A percentile compares a stretch with the other conserved stretches of the same genome.
Conservation (phyloP, 75 land plant species). For the Pinus taeda region DNA sequence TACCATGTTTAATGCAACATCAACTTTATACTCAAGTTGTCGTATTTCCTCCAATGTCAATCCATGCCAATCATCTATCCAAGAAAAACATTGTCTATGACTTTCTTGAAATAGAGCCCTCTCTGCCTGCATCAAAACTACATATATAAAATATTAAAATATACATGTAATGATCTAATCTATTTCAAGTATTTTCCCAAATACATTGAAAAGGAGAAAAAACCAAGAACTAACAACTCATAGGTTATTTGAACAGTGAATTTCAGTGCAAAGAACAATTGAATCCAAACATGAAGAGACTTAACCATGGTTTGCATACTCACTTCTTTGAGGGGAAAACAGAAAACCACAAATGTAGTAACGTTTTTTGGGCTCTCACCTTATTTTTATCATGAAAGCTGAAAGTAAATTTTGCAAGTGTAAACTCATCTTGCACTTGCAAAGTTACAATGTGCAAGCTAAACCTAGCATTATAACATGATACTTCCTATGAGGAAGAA, state of each 20-base stretch:
- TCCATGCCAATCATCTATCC: conserved; percentile 82
- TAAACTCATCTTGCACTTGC: neutral
- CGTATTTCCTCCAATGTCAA: conserved; percentile 48
- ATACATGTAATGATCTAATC: neutral
- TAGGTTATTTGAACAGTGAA: neutral
- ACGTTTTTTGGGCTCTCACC: neutral
- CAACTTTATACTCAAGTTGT: conserved; percentile 40
- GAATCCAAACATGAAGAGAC: neutral
- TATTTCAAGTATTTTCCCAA: neutral
- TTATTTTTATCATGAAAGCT: neutral
- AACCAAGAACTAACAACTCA: neutral
- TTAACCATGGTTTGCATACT: neutral
- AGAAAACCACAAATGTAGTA: neutral
- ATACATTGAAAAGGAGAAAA: neutral
- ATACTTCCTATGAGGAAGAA: too few relatives aligned
- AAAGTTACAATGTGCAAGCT: neutral
- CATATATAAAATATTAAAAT: neutral
- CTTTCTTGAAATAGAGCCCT: conserved; percentile 63
- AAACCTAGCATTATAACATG: neutral
- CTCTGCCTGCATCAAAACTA: conserved; percentile 41
- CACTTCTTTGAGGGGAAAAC: neutral
- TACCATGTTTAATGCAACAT: conserved; percentile 37
- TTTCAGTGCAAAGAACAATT: neutral
- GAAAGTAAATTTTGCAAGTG: neutral
- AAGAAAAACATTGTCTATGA: conserved; percentile 59